Base-by-base conservation (phyloP, 1,284 basidiomycete species). In the Heliocybe sulcata region DNA sequence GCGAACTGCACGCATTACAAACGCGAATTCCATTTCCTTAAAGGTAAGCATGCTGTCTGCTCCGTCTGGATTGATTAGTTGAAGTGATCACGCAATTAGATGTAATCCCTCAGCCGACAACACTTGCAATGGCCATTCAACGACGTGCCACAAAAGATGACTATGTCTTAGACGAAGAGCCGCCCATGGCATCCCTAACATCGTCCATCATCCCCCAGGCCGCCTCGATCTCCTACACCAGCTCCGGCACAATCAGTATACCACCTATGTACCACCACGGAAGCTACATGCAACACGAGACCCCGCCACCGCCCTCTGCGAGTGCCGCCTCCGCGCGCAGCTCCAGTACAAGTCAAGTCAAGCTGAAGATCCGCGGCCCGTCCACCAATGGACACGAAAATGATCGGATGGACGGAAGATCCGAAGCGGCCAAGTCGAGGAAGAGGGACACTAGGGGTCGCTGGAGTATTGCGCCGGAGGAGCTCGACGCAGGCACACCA, bases 11-110 rank as follows among this genome's bases (percentile, higher is more conserved):
- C 81, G 6, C 74, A 77, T 56, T 77, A 77, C 63, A 80, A 82
- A 58, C 79, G 81, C 63, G 82, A 87, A 62, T 85, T 87, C 60
- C 78, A 77, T 69, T 88, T 89, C 62, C 76, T 90, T 8, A 69
- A 75, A 72, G 87, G 87, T 83, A 63, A 45, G 69, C 59, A 20
- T 35, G 45, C 29, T 22, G 1, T 19, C 22, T 22, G 48, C 54
- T 22, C 54, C 38, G 20, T 31, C 33, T n/a, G 14, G 35, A 48
- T n/a, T 42, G 54, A 38, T 31, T 48, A 51, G 12, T 6, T 31
- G 29, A 31, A 12, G 4, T 48, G 55, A 27, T 35, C 52, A n/a
- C 25, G 27, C 54, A 22, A 11, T 35, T 59, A 90, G 87, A 88
- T 59, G 83, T 82, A 16, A 81, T 90, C 14, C 88, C 87, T 1